phyloP scores from a whole-genome alignment of 148 eudicot species.

The Selenicereus undatus region DNA sequence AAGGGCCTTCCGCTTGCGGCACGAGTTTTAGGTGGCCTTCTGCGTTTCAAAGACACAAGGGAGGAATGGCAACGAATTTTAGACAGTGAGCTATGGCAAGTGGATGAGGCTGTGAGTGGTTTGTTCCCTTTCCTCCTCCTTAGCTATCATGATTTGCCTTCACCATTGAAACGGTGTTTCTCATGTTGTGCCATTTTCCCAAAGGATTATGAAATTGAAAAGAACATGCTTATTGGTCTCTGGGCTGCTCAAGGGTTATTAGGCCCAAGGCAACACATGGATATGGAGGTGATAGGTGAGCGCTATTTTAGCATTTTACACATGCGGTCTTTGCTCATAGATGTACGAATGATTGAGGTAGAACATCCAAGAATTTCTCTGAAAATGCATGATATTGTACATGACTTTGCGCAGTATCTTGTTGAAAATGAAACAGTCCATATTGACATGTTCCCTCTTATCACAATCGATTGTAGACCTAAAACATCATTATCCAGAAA shows the following conservation, averaged over 20 bases:
- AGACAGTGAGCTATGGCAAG: background rate
- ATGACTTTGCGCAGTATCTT: conserved; percentile 8
- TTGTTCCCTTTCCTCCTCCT: background rate
- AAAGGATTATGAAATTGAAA: background rate
- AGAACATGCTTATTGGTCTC: background rate
- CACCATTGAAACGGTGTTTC: background rate
- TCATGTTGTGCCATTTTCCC: conserved; percentile 3
- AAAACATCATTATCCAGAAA: background rate
- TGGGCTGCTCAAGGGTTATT: conserved; percentile 6
- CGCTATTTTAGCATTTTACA: background rate
- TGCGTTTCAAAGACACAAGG: background rate
- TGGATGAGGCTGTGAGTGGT: background rate
- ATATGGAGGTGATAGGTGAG: background rate
- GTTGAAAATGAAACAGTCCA: background rate
- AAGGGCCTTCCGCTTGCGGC: conserved; percentile 13
- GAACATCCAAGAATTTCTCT: background rate
- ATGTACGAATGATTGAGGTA: background rate
- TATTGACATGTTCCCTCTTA: background rate
- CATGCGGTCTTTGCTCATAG: background rate
- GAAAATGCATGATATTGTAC: conserved; percentile 11
- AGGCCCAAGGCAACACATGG: background rate
- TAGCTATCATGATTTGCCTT: conserved; percentile 2
- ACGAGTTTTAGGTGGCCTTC: conserved; percentile 5
- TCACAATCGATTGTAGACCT: background rate
- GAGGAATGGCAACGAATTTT: background rate